Evolutionary conservation across 768 basidiomycete genomes (phyloP).

Genomic region (Tremella yokohamensis): DNA sequence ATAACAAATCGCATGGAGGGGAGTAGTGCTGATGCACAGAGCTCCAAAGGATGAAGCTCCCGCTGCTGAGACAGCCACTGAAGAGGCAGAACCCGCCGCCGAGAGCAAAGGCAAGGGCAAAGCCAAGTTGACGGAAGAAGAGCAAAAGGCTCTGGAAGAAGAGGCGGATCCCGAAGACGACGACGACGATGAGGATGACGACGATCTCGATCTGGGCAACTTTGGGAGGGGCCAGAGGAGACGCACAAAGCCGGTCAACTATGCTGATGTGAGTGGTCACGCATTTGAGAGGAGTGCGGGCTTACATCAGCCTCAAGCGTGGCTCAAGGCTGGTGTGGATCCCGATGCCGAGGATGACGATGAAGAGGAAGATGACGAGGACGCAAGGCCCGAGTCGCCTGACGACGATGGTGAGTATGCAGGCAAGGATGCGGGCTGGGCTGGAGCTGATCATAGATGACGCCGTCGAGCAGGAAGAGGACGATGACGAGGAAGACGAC

Average conservation of each 20-base stretch:
- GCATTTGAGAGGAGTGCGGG: constrained; percentile 35
- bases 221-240: constrained; percentile 42
- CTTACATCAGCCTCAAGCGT: constrained; percentile 37
- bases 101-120: neutral
- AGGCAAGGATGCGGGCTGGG: neutral
- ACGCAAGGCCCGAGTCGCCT: constrained; percentile 28
- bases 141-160: constrained; percentile 22
- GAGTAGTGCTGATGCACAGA: neutral
- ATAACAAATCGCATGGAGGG: no score
- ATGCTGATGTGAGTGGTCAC: constrained; percentile 41
- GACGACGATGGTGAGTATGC: constrained; percentile 35
- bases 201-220: constrained; percentile 49
- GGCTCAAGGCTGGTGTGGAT: constrained; percentile 30
- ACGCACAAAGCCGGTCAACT: constrained; percentile 46
- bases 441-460: constrained; percentile 1
- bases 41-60: constrained; percentile 4
- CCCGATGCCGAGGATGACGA: constrained; percentile 54
- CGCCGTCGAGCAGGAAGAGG: constrained; percentile 46
- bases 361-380: constrained; percentile 61
- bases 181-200: constrained; percentile 57
- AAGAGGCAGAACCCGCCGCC: neutral
- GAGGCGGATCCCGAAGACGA: constrained; percentile 58
- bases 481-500: constrained; percentile 55
- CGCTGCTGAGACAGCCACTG: constrained; percentile 11
- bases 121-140: constrained; percentile 12